Conservation (phyloP, 495 filamentous ascomycete genomes). For the Sphaerosporella brunnea region DNA sequence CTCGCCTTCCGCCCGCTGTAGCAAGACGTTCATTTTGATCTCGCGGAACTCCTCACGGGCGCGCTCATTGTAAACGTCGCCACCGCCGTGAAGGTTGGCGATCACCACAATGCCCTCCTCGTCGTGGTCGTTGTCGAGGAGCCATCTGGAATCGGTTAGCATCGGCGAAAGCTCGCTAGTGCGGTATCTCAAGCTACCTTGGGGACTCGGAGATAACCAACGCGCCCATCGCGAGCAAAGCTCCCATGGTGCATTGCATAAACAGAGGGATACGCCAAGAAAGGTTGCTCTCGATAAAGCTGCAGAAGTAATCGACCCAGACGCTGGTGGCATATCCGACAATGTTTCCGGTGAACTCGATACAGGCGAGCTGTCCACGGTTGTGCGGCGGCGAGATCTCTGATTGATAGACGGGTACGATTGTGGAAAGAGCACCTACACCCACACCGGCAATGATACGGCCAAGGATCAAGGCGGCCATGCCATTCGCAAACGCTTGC, state of each 20-base stretch:
- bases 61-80: constrained; percentile 79
- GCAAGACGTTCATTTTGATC: constrained; percentile 92
- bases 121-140: constrained; percentile 93
- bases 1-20: constrained; percentile 87
- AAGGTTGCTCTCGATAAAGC: constrained; percentile 64
- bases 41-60: constrained; percentile 90
- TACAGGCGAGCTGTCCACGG: constrained; percentile 85
- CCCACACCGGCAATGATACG: constrained; percentile 84
- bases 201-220: constrained; percentile 91
- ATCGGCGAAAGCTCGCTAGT: neutral
- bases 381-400: constrained; percentile 96
- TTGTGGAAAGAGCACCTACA: constrained; percentile 86
- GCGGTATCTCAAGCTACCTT: constrained; percentile 36
- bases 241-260: constrained; percentile 89
- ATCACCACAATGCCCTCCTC: constrained; percentile 97
- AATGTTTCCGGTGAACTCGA: constrained; percentile 96
- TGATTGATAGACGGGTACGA: constrained; percentile 94
- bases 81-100: constrained; percentile 88
- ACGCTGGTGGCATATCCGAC: constrained; percentile 88
- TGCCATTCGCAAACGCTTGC: constrained; percentile 61
- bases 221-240: constrained; percentile 64
- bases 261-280: constrained; percentile 83
- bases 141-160: constrained; percentile 46
- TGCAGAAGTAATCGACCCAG: constrained; percentile 97
- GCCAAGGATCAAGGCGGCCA: constrained; percentile 38